Percentiles rank a stretch among this genome's conserved stretches.
Conservation (phyloP, 139 green algal species). For the Chlorella sp. region DNA sequence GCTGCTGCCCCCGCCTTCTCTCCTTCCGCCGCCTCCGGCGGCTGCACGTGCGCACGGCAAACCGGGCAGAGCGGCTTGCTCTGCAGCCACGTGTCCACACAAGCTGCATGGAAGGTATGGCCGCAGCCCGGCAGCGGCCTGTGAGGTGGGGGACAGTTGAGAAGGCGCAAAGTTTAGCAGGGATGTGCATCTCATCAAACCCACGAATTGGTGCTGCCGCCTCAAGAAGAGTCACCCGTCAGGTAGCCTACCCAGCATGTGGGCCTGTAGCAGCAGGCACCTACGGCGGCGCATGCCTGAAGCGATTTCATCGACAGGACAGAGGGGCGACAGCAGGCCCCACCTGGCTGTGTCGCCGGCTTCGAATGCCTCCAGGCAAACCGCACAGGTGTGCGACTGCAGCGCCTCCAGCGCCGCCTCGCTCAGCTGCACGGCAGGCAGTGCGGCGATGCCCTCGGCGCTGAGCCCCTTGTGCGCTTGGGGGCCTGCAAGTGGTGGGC, state of each 20-base stretch:
- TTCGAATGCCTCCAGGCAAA: slow-evolving; percentile 1
- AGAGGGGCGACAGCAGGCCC: background rate
- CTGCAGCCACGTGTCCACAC: slow-evolving; percentile 17
- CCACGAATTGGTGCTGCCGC: too few species aligned
- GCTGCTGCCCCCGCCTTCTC: background rate
- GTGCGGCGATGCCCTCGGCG: background rate
- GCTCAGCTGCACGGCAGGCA: slow-evolving; percentile 1
- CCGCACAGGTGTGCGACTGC: background rate
- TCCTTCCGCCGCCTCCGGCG: background rate
- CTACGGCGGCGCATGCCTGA: too few species aligned
- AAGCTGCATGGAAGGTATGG: slow-evolving; percentile 10
- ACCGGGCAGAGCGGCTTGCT: slow-evolving; percentile 15
- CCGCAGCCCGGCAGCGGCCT: slow-evolving; percentile 17
- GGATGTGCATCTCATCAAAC: background rate
- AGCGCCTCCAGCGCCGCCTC: background rate
- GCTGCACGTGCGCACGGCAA: background rate
- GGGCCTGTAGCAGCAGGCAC: too few species aligned
- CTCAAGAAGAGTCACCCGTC: too few species aligned
- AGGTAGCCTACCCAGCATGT: too few species aligned
- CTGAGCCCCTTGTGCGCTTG: background rate
- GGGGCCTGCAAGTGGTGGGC: slow-evolving; percentile 6
- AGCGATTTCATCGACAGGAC: background rate
- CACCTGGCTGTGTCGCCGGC: slow-evolving; percentile 1
- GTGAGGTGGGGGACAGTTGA: background rate
- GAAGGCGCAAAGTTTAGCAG: too few species aligned